Conservation (phyloP, 305 asterid species). For the Petunia hybrid region DNA sequence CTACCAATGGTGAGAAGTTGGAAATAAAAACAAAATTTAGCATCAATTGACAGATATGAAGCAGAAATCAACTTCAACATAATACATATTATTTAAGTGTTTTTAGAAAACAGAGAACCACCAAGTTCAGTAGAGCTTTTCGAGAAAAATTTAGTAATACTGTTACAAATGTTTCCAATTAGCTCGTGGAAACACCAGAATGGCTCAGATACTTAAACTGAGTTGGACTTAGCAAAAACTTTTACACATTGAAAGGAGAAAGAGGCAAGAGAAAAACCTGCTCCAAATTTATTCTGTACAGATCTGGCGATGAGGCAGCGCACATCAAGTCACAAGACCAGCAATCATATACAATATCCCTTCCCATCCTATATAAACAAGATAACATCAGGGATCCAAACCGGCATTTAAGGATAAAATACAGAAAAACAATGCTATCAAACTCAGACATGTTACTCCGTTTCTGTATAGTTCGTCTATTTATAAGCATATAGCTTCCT, state of each 20-base stretch:
- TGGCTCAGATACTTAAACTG: not conserved
- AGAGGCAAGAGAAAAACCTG: constrained; percentile 59
- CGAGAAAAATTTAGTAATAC: not conserved
- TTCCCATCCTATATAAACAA: constrained; percentile 83
- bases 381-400: constrained; percentile 17
- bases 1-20: not conserved
- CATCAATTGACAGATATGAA: not conserved
- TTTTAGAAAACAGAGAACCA: not conserved
- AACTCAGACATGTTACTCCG: no score
- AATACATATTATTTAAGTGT: constrained; percentile 2
- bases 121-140: not conserved
- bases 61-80: constrained; percentile 25
- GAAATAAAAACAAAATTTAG: not conserved
- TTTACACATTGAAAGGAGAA: constrained; percentile 22
- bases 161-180: not conserved
- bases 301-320: constrained; percentile 98
- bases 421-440: not conserved
- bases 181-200: not conserved
- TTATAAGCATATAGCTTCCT: not conserved
- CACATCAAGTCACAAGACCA: constrained; percentile 96
- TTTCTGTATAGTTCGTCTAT: no score
- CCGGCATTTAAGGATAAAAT: constrained; percentile 29
- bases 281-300: constrained; percentile 90
- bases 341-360: constrained; percentile 85
- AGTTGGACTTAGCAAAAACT: not conserved